Percentiles rank a stretch among this genome's conserved stretches.
phyloP scores from a whole-genome alignment of 106 monocot genomes.

The Allium fistulosum region DNA sequence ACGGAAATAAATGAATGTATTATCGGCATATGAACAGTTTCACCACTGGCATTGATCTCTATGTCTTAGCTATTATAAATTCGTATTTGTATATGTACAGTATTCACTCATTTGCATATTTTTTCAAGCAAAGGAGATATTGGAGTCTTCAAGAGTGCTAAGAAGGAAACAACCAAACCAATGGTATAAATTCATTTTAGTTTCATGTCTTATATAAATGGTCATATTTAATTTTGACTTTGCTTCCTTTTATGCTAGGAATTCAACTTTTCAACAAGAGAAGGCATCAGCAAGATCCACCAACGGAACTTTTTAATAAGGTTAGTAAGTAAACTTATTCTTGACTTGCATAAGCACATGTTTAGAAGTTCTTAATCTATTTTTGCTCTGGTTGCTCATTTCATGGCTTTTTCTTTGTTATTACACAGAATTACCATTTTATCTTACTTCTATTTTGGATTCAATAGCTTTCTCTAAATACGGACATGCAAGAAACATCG shows the following conservation, averaged over 20 bases:
- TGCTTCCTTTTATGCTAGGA: slow-evolving; percentile 12
- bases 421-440: not conserved
- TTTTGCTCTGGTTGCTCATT: not conserved
- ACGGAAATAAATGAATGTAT: too few relatives aligned
- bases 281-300: slow-evolving; percentile 21
- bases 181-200: slow-evolving; percentile 4
- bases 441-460: not conserved
- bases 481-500: not conserved
- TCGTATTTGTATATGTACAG: not conserved
- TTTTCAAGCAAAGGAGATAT: slow-evolving; percentile 24
- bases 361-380: not conserved
- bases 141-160: slow-evolving; percentile 21
- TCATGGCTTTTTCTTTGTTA: not conserved
- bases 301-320: slow-evolving; percentile 31
- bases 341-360: too few relatives aligned
- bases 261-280: slow-evolving; percentile 20
- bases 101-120: slow-evolving; percentile 8
- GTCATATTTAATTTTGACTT: not conserved
- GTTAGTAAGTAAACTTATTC: not conserved
- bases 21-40: too few relatives aligned
- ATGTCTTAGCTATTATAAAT: too few relatives aligned
- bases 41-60: too few relatives aligned
- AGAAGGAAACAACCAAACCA: slow-evolving; percentile 15
- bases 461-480: slow-evolving; percentile 17
- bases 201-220: not conserved